Conservation (phyloP, 257 asterid species). For the Gardenia jasminoides region DNA sequence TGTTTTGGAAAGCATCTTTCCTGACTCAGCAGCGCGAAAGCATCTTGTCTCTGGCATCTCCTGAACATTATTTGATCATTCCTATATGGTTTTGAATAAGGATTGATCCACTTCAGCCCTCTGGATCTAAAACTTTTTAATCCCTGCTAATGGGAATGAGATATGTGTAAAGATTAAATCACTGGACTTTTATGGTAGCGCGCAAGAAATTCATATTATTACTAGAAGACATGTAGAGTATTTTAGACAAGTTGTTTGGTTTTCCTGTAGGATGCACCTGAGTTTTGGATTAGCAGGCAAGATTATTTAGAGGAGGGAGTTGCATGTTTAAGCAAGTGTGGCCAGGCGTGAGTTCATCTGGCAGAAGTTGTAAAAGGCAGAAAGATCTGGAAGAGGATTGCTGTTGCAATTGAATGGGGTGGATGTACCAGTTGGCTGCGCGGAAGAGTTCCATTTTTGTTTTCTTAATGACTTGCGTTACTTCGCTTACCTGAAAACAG, state of each 20-base stretch:
- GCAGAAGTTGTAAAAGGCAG: not conserved
- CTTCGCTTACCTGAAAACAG: not conserved
- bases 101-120: too few relatives aligned
- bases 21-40: too few relatives aligned
- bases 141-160: too few relatives aligned
- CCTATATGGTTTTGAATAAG: too few relatives aligned
- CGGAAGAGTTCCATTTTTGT: not conserved
- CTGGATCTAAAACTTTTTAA: too few relatives aligned
- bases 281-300: slow-evolving; percentile 93
- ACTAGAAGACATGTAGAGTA: too few relatives aligned
- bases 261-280: slow-evolving; percentile 88
- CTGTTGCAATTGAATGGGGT: not conserved
- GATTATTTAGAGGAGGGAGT: slow-evolving; percentile 97
- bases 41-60: too few relatives aligned
- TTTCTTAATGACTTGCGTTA: not conserved
- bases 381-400: not conserved
- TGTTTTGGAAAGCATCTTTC: too few relatives aligned
- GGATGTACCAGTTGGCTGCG: too few relatives aligned
- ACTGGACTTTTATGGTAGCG: too few relatives aligned
- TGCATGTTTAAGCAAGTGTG: slow-evolving; percentile 92
- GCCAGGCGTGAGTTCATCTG: slow-evolving; percentile 51
- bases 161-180: too few relatives aligned
- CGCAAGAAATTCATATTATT: not conserved
- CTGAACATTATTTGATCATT: too few relatives aligned
- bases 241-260: not conserved